Conservation (phyloP, 2,329 filamentous ascomycete genomes). For the Monosporascus cannonballus region DNA sequence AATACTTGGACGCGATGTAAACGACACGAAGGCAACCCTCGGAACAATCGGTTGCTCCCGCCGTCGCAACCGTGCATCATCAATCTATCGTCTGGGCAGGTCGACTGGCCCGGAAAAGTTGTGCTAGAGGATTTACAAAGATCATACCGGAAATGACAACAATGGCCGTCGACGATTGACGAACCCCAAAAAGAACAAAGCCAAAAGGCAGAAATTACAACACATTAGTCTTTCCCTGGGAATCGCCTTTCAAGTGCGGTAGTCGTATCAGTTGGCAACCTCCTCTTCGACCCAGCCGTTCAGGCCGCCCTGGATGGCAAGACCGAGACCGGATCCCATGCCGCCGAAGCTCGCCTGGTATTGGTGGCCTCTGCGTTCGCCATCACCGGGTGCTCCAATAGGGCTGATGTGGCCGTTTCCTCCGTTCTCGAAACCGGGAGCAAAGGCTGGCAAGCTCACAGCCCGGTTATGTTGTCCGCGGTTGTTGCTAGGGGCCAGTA, state of each 20-base stretch:
- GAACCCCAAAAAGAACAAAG: constrained; percentile 21
- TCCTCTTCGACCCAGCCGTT: constrained; percentile 66
- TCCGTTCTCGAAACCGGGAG: constrained; percentile 57
- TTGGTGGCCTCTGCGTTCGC: constrained; percentile 57
- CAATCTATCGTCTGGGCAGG: constrained; percentile 6
- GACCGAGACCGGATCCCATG: constrained; percentile 53
- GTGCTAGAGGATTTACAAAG: constrained; percentile 26
- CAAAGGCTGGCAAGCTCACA: constrained; percentile 75
- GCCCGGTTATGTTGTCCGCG: constrained; percentile 68
- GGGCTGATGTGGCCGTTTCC: constrained; percentile 45
- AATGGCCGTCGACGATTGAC: constrained; percentile 17
- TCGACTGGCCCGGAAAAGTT: constrained; percentile 23
- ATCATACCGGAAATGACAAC: constrained; percentile 25
- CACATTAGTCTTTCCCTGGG: constrained; percentile 31
- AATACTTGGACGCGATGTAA: neutral
- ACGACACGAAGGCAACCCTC: too few relatives aligned
- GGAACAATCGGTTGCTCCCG: neutral
- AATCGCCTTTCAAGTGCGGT: constrained; percentile 6
- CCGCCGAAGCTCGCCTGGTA: constrained; percentile 60
- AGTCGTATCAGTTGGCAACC: constrained; percentile 46
- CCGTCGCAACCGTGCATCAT: constrained; percentile 1
- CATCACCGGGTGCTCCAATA: constrained; percentile 40
- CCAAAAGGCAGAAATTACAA: constrained; percentile 35
- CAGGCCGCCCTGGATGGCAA: constrained; percentile 57
- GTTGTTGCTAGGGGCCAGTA: constrained; percentile 64